Conservation (phyloP, 2,329 filamentous ascomycete species). For the Dothistroma septosporum region DNA sequence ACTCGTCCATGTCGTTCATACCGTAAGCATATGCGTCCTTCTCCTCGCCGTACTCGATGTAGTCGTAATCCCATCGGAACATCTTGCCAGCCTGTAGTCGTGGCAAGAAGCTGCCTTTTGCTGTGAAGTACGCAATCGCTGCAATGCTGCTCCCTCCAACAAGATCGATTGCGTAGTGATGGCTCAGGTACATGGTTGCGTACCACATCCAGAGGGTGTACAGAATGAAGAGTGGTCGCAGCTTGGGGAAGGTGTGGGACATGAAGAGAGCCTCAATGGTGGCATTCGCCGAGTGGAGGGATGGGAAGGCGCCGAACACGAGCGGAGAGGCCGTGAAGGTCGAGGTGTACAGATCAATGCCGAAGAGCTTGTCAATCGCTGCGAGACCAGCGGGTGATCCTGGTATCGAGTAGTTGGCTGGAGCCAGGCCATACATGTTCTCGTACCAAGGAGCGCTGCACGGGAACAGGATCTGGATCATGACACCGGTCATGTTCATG, state of each 20-base stretch:
- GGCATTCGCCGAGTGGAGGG: constrained; percentile 83
- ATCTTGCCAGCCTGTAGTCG: constrained; percentile 77
- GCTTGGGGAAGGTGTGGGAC: constrained; percentile 82
- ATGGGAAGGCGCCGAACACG: constrained; percentile 93
- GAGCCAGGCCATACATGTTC: constrained; percentile 83
- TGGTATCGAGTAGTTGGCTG: constrained; percentile 85
- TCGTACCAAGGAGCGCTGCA: constrained; percentile 98
- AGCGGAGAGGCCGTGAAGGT: constrained; percentile 85
- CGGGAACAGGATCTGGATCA: constrained; percentile 83
- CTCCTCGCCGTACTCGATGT: constrained; percentile 74
- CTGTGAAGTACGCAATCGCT: constrained; percentile 71
- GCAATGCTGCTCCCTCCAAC: constrained; percentile 69
- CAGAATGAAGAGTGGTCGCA: constrained; percentile 72
- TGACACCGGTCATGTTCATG: constrained; percentile 83
- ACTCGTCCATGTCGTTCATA: constrained; percentile 53
- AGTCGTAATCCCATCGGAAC: constrained; percentile 93
- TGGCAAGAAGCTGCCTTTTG: constrained; percentile 75
- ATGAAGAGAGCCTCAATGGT: constrained; percentile 89
- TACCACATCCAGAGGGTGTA: constrained; percentile 96
- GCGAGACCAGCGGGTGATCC: constrained; percentile 86
- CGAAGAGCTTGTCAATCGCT: constrained; percentile 83
- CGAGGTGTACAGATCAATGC: constrained; percentile 87
- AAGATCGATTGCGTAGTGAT: constrained; percentile 93
- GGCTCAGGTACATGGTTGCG: constrained; percentile 96
- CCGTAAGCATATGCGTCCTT: constrained; percentile 49